Evolutionary conservation across 2,329 filamentous ascomycete species (phyloP).

Genomic region (Fusarium proliferatum): DNA sequence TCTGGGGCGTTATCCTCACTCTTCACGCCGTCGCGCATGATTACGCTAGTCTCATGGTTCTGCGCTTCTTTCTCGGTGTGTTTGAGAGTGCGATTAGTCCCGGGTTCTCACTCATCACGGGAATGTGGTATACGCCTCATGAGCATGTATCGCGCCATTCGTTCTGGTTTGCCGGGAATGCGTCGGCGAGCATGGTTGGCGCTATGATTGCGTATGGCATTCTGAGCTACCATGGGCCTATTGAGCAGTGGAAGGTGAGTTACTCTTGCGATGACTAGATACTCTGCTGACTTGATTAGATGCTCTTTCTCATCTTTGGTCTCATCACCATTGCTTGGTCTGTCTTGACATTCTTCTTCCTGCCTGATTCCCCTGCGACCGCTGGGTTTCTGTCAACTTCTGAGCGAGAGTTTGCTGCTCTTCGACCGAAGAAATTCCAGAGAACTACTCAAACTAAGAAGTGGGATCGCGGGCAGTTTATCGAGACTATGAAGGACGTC

Average conservation of each 20-base stretch:
- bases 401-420: constrained; percentile 8
- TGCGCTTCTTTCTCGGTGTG: constrained; percentile 6
- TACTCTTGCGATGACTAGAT: accelerated
- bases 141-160: constrained; percentile 14
- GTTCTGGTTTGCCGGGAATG: constrained; percentile 17
- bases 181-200: constrained; percentile 9
- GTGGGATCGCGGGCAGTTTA: not conserved
- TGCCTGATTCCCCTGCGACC: not conserved
- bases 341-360: not conserved
- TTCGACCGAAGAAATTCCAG: constrained; percentile 11
- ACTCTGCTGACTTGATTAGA: not conserved
- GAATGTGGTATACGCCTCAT: constrained; percentile 19
- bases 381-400: constrained; percentile 2
- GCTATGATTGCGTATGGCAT: constrained; percentile 20
- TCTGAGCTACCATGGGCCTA: not conserved
- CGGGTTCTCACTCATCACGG: constrained; percentile 1
- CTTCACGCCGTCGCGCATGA: constrained; percentile 1
- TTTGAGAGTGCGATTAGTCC: constrained; percentile 18
- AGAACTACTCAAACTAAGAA: constrained; percentile 18
- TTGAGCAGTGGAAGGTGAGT: constrained; percentile 10
- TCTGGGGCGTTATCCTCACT: constrained; percentile 8
- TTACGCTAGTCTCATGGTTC: constrained; percentile 2
- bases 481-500: constrained; percentile 11
- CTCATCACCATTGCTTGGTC: constrained; percentile 19
- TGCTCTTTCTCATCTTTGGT: constrained; percentile 9